Evolutionary conservation across 2,329 filamentous ascomycete species (phyloP).

Genomic region (Fusarium tanahbumbuense): DNA sequence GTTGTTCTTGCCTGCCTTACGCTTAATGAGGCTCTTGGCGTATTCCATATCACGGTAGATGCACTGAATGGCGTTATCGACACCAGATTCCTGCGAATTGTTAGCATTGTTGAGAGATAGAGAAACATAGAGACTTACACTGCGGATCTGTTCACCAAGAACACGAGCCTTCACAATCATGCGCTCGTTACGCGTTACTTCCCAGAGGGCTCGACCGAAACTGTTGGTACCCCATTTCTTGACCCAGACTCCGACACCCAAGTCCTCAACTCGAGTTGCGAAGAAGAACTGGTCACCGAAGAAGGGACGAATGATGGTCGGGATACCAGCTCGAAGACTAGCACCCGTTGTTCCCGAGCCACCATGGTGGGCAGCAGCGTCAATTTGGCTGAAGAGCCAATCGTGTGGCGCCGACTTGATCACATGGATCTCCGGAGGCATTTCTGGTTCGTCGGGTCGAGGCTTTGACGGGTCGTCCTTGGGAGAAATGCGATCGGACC

Average conservation of each 20-base stretch:
- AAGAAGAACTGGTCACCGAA: slow-evolving; percentile 99
- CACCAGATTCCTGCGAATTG: slow-evolving; percentile 79
- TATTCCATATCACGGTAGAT: slow-evolving; percentile 97
- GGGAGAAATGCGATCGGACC: slow-evolving; percentile 81
- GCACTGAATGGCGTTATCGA: slow-evolving; percentile 88
- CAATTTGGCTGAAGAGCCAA: slow-evolving; percentile 94
- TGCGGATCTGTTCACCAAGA: slow-evolving; percentile 87
- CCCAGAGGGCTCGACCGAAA: slow-evolving; percentile 89
- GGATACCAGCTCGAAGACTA: slow-evolving; percentile 88
- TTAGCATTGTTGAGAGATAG: slow-evolving; percentile 38
- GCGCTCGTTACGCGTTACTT: slow-evolving; percentile 87
- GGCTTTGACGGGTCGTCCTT: slow-evolving; percentile 60
- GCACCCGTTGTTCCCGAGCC: slow-evolving; percentile 96
- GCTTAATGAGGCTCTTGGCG: slow-evolving; percentile 83
- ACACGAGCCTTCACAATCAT: slow-evolving; percentile 89
- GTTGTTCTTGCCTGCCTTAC: slow-evolving; percentile 67
- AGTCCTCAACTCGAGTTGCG: slow-evolving; percentile 86
- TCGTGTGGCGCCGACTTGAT: slow-evolving; percentile 95
- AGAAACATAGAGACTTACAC: slow-evolving; percentile 64
- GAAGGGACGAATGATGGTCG: slow-evolving; percentile 95
- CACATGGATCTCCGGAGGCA: slow-evolving; percentile 83
- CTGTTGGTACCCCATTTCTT: slow-evolving; percentile 89
- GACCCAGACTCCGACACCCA: slow-evolving; percentile 90
- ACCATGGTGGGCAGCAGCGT: slow-evolving; percentile 94
- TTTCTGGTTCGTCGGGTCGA: slow-evolving; percentile 70